A percentile compares a stretch with the other conserved stretches of the same genome.
Evolutionary conservation across 2,329 filamentous ascomycete genomes (phyloP).

Genomic region (Fusarium torulosum): DNA sequence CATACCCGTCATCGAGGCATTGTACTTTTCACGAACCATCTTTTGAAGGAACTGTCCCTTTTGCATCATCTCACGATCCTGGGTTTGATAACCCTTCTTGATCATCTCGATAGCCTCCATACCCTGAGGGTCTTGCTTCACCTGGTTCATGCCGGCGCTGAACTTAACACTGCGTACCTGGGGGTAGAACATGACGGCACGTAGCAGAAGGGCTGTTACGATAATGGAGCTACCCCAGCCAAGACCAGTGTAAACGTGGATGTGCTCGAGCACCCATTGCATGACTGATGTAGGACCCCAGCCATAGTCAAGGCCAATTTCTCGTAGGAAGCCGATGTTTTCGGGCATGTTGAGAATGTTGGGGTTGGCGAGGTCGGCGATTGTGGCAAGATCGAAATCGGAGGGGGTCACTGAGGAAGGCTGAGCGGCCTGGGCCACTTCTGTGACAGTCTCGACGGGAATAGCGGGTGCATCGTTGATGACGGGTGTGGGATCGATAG

Average conservation of each 20-base stretch:
- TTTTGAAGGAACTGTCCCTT: slow-evolving; percentile 53
- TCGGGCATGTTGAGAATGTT: slow-evolving; percentile 74
- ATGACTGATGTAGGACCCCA: slow-evolving; percentile 81
- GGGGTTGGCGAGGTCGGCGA: slow-evolving; percentile 54
- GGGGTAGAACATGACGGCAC: slow-evolving; percentile 74
- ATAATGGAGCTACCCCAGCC: slow-evolving; percentile 88
- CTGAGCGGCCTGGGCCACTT: slow-evolving; percentile 34
- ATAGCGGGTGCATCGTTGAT: slow-evolving; percentile 35
- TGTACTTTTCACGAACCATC: slow-evolving; percentile 55
- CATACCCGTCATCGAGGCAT: slow-evolving; percentile 51
- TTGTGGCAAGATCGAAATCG: slow-evolving; percentile 53
- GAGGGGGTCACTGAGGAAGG: slow-evolving; percentile 43
- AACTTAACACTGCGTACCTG: slow-evolving; percentile 55
- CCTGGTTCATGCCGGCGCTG: slow-evolving; percentile 69
- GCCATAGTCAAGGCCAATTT: slow-evolving; percentile 88
- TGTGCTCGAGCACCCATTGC: slow-evolving; percentile 82
- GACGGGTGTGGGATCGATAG: slow-evolving; percentile 23
- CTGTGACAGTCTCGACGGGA: slow-evolving; percentile 39
- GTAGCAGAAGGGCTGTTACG: slow-evolving; percentile 72
- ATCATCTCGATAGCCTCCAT: slow-evolving; percentile 63
- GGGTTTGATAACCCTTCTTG: slow-evolving; percentile 54
- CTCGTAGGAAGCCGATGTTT: slow-evolving; percentile 83
- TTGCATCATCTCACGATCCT: slow-evolving; percentile 61
- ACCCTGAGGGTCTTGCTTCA: slow-evolving; percentile 68
- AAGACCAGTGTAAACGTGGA: slow-evolving; percentile 80